Conservation (phyloP, 768 basidiomycete genomes). For the Suillus fuscotomentosus region DNA sequence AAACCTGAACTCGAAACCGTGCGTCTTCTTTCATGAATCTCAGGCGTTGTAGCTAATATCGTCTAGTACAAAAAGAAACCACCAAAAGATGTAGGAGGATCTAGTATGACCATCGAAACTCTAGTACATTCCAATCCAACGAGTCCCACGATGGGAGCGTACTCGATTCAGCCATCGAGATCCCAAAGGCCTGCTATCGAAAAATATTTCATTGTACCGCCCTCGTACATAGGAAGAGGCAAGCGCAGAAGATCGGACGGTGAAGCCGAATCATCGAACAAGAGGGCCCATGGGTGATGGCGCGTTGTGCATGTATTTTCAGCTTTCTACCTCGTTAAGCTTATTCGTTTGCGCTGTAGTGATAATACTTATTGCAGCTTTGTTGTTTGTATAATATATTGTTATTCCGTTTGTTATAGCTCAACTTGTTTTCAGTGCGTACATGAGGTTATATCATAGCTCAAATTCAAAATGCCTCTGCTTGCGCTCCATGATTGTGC, state of each 20-base stretch:
- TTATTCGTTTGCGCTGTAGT: neutral
- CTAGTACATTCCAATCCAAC: conserved; percentile 71
- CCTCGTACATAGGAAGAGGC: conserved; percentile 11
- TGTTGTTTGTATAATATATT: conserved; percentile 28
- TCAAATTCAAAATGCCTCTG: neutral
- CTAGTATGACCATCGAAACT: conserved; percentile 58
- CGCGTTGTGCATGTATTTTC: neutral
- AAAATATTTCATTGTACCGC: conserved; percentile 33
- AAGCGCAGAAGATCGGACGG: conserved; percentile 29
- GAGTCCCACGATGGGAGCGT: conserved; percentile 45
- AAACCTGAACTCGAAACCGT: conserved; percentile 84
- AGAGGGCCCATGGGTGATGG: conserved; percentile 17
- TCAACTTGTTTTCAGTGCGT: neutral
- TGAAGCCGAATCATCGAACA: conserved; percentile 23
- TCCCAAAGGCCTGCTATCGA: conserved; percentile 36
- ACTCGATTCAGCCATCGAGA: conserved; percentile 18
- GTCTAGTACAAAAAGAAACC: conserved; percentile 56
- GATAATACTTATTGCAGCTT: conserved; percentile 5
- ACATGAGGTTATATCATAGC: neutral
- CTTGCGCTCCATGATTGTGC: neutral
- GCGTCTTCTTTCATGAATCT: conserved; percentile 12
- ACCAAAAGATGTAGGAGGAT: conserved; percentile 30
- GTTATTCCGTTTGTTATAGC: conserved; percentile 16
- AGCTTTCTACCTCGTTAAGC: neutral
- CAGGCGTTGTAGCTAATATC: conserved; percentile 25